Percentiles rank a stretch among this genome's conserved stretches.
phyloP scores from a whole-genome alignment of 768 basidiomycete species.

The Flagelloscypha sp. region DNA sequence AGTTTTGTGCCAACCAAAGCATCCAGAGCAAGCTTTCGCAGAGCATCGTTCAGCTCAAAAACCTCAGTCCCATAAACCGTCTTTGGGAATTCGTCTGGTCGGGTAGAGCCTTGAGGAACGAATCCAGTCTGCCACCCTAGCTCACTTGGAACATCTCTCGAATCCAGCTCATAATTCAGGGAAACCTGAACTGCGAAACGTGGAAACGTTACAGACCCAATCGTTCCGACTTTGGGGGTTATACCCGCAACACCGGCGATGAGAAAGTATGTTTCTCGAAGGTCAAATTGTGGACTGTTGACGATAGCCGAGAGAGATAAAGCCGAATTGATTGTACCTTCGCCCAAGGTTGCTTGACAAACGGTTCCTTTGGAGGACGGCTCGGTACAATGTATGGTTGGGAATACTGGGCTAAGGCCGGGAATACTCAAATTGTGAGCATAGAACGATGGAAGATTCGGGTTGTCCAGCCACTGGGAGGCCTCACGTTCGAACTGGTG shows the following conservation, averaged over 20 bases:
- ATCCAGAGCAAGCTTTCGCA: slow-evolving; percentile 22
- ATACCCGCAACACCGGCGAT: slow-evolving; percentile 33
- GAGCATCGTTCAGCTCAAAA: slow-evolving; percentile 35
- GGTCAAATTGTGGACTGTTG: slow-evolving; percentile 25
- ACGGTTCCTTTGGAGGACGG: slow-evolving; percentile 22
- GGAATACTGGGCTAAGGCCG: slow-evolving; percentile 30
- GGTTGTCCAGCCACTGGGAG: slow-evolving; percentile 9
- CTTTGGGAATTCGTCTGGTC: slow-evolving; percentile 18
- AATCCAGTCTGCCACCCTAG: slow-evolving; percentile 29
- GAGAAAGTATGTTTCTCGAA: slow-evolving; percentile 32
- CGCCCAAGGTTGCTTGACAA: slow-evolving; percentile 30
- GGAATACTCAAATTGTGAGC: slow-evolving; percentile 27
- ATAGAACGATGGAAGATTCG: slow-evolving; percentile 17
- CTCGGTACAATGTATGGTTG: slow-evolving; percentile 26
- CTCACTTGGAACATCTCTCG: slow-evolving; percentile 29
- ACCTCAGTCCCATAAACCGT: slow-evolving; percentile 35
- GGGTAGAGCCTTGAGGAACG: slow-evolving; percentile 21
- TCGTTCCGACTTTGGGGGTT: slow-evolving; percentile 29
- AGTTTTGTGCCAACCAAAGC: slow-evolving; percentile 22
- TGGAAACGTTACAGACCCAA: slow-evolving; percentile 28
- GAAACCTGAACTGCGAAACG: slow-evolving; percentile 30
- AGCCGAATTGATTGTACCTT: slow-evolving; percentile 37
- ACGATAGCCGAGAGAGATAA: slow-evolving; percentile 25
- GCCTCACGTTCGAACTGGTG: slow-evolving; percentile 12
- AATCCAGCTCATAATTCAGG: slow-evolving; percentile 33